Conservation (phyloP, 495 filamentous ascomycete genomes). For the Bryoglossum gracile region DNA sequence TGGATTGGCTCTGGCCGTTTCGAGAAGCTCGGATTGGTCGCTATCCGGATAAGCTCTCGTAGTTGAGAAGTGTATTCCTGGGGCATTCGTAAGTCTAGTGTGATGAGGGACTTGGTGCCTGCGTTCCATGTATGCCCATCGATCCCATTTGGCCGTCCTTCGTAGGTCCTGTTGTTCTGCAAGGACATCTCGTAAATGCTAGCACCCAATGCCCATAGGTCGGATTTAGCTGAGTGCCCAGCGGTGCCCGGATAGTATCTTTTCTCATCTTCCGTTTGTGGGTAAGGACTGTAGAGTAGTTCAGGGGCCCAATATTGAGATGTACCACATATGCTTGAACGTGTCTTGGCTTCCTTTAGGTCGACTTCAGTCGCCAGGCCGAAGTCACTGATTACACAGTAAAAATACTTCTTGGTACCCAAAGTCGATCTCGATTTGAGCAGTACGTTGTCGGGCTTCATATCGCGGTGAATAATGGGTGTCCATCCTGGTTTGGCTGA, state of each 20-base stretch:
- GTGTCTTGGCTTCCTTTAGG: neutral
- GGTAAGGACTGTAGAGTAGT: slow-evolving; percentile 13
- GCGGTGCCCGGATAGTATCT: slow-evolving; percentile 7
- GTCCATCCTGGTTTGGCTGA: slow-evolving; percentile 10
- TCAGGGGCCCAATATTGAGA: slow-evolving; percentile 18
- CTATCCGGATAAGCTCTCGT: neutral
- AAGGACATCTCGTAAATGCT: slow-evolving; percentile 13
- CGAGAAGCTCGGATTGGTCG: neutral
- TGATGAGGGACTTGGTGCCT: no score
- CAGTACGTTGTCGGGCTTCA: slow-evolving; percentile 30
- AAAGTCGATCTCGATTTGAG: slow-evolving; percentile 14
- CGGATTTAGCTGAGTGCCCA: slow-evolving; percentile 16
- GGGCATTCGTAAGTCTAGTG: no score
- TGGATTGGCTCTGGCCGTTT: neutral
- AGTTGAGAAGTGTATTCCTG: neutral
- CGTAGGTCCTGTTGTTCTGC: no score
- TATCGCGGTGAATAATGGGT: slow-evolving; percentile 25
- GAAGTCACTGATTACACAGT: slow-evolving; percentile 29
- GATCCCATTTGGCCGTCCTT: no score
- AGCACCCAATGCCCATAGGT: slow-evolving; percentile 22
- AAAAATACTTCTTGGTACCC: slow-evolving; percentile 16
- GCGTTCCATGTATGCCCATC: no score
- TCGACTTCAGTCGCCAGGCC: slow-evolving; percentile 23
- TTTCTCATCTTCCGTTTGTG: neutral
- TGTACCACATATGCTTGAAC: slow-evolving; percentile 4